Conservation (phyloP, 116 monocot species). For the Posidonia oceanica region DNA sequence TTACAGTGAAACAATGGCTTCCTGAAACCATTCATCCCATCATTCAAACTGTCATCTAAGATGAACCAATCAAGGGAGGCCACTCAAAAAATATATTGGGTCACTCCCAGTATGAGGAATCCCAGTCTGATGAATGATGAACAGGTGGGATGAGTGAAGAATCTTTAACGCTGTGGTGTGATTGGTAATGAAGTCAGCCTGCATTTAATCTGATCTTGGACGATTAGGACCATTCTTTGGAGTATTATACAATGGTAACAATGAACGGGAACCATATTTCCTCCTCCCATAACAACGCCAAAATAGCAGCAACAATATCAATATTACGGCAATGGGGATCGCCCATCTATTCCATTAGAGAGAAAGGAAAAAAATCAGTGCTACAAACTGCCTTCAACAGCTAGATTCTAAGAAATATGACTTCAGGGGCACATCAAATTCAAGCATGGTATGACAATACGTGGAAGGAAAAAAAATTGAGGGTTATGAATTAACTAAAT, state of each 20-base stretch:
- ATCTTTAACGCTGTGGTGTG: not conserved
- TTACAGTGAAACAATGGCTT: no score
- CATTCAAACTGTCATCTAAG: not conserved
- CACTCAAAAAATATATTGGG: not conserved
- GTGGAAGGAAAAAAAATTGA: not conserved
- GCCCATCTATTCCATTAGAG: constrained; percentile 13
- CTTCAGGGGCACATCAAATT: not conserved
- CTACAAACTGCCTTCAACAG: not conserved
- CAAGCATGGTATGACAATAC: not conserved
- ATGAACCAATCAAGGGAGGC: not conserved
- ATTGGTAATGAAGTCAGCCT: not conserved
- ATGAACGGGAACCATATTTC: constrained; percentile 8
- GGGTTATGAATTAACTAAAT: not conserved
- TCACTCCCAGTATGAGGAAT: not conserved
- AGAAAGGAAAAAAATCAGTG: not conserved
- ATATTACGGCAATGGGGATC: constrained; percentile 8
- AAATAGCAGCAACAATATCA: constrained; percentile 13
- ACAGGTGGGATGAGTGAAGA: not conserved
- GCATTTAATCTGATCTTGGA: constrained; percentile 14
- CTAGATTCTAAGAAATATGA: not conserved
- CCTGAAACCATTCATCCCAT: no score
- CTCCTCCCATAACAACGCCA: constrained; percentile 21
- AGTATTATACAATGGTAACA: constrained; percentile 19
- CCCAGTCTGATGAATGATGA: not conserved
- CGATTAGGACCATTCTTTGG: constrained; percentile 10